phyloP scores from a whole-genome alignment of 2,329 filamentous ascomycete species.

The Phialophora tarda region DNA sequence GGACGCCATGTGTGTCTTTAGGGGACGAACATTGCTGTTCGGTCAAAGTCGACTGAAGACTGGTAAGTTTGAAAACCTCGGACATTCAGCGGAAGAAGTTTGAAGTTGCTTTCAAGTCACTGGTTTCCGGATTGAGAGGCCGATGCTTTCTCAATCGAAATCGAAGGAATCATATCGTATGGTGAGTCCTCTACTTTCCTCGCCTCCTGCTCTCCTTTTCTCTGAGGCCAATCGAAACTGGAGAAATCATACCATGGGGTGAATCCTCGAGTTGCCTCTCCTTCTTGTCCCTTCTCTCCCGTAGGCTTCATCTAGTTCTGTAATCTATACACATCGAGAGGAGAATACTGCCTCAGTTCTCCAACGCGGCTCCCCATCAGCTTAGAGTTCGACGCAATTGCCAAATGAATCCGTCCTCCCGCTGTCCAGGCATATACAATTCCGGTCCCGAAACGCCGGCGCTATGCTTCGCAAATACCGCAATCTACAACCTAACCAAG shows the following conservation, averaged over 20 bases:
- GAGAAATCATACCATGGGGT: background rate
- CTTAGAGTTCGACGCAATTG: background rate
- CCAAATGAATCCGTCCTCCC: background rate
- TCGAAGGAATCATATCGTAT: background rate
- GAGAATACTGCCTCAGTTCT: conserved; percentile 20
- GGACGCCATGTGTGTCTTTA: no score
- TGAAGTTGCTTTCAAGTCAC: background rate
- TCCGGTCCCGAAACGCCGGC: conserved; percentile 24
- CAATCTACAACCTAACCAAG: background rate
- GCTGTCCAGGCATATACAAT: background rate
- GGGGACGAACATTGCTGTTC: background rate
- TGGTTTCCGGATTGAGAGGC: background rate
- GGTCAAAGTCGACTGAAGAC: background rate
- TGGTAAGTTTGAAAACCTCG: background rate
- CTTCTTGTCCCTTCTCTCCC: background rate
- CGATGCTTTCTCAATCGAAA: background rate
- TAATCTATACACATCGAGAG: conserved; percentile 16
- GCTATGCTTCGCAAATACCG: conserved; percentile 24
- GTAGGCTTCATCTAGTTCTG: background rate
- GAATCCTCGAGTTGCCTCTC: background rate
- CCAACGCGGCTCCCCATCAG: conserved; percentile 2
- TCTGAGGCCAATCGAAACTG: background rate
- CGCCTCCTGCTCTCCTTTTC: no score
- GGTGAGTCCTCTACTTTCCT: background rate
- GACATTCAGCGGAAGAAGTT: background rate